Evolutionary conservation across 345 rosid species (phyloP), one percentile per base, ranked within the genome.

Genomic region (Eucalyptus cladocalyx): DNA sequence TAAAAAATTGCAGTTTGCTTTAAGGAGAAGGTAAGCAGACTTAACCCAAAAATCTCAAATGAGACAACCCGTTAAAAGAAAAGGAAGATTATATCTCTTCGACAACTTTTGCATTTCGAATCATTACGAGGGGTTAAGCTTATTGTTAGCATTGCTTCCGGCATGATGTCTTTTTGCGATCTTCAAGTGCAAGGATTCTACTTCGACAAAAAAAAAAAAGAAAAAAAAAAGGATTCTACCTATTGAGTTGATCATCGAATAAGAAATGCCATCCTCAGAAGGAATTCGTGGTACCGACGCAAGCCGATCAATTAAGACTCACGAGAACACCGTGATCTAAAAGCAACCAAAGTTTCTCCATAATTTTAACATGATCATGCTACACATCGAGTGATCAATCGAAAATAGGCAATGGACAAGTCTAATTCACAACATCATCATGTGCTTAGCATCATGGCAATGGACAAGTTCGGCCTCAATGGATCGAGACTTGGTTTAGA

Each of bases 191-290:
- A 28, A 62, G 17, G 69, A 28, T 62, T 28, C 69, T 62, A 62
- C 32, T 53, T 53, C 1, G 9, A 21, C 58, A 0, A 53, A 19
- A 49, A 49, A 13, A 4, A 50, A 50, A 6, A 15, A 16, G 3
- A 51, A 18, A 28, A 11, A 13, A 1, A 58, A 4, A 24, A 60
- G 4, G 69, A 60, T 60, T 26, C 9, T 60, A 60, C 69, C 32
- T 6, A 28, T 62, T 1, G 32, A 62, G 32, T 62, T 1, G 16
- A 62, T 62, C 69, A 28, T 62, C 0, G 9, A 12, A 62, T 62
- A 0, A 0, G 18, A 62, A 62, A 62, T 30, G 17, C 16, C 7
- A 62, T 62, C 7, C 32, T 62, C 9, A 14, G 0, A 62, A 28
- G n/a, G 32, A 62, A 62, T 62, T 30, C 32, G 34, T 13, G 32